These are phyloP conservation scores for Bacidia rubella DNA, from an alignment of 495 filamentous ascomycete species.

Conservation along the genomic window DNA sequence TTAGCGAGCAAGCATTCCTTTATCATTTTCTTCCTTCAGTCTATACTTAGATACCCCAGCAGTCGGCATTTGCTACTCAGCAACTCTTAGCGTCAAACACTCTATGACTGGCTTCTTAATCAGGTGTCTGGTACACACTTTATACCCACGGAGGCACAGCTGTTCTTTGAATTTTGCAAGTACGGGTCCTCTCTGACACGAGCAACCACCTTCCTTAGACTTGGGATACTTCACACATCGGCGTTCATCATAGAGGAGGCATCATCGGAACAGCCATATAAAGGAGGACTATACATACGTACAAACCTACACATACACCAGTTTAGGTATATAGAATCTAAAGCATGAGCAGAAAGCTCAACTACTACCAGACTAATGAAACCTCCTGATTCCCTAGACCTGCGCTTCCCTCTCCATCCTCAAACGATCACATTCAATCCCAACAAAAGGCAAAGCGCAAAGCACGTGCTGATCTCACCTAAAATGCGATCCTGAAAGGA, in stretches of 20 bases:
- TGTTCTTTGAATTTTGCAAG: neutral
- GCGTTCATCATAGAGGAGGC: neutral
- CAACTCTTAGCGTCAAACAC: neutral
- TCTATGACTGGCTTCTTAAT: neutral
- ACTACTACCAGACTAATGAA: neutral
- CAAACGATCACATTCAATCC: too few species aligned
- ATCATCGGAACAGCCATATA: neutral
- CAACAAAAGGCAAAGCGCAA: too few species aligned
- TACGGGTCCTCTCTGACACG: neutral
- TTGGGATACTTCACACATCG: neutral
- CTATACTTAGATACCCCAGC: constrained; percentile 13
- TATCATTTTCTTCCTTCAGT: constrained; percentile 6
- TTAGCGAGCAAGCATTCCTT: constrained; percentile 16
- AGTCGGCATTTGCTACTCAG: constrained; percentile 11
- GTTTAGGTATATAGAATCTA: neutral
- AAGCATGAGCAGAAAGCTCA: neutral
- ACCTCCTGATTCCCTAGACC: too few species aligned
- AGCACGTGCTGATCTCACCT: too few species aligned
- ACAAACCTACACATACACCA: neutral
- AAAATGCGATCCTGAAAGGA: too few species aligned
- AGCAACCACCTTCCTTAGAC: neutral
- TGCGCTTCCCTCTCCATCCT: too few species aligned
- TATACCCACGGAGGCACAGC: neutral
- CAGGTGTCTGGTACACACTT: neutral
- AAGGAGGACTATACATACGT: neutral